Evolutionary conservation across 1,284 basidiomycete species (phyloP), one percentile per base, ranked within the genome.

Genomic region (Rhodotorula glutinis): DNA sequence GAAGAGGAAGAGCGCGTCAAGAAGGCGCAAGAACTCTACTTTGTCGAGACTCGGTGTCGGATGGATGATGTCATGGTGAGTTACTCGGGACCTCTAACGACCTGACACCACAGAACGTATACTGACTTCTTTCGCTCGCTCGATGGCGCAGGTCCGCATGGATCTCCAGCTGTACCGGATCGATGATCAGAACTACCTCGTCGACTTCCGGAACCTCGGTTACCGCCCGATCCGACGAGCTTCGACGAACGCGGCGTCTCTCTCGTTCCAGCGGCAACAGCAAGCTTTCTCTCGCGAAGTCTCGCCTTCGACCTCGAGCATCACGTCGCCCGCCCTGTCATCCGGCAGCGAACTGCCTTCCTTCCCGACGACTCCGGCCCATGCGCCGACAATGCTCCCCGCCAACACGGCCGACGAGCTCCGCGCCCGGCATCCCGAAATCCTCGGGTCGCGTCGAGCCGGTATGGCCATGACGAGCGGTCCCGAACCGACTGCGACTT

Each of bases 171-270:
- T 98, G 53, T 98, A 98, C 79, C 89, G 91, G 82, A 92, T 98
- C 33, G 95, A 98, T 78, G 87, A 88, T 44, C 87, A 89, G 77
- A 98, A 98, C 80, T 98, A 97, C 79, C 85, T 98, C 41, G 96
- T 98, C 69, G 95, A 98, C 78, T 98, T 99, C 81, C 87, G 96
- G 75, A 95, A 98, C 81, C 90, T 97, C 77, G 92, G 91, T 75
- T 91, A 94, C 68, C 93, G 93, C 79, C 63, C 74, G n/a, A 67
- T 78, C 52, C 57, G 75, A 73, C 82, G 83, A 75, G 84, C 69
- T 43, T n/a, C 51, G 5, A 21, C 41, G 13, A 21, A 29, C 13
- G 53, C 30, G 1, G n/a, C 53, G 3, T 46, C 53, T 23, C 30
- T 25, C 43, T 10, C 38, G 29, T 53, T 58, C 1, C 57, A 57